Conservation (phyloP, 2,329 filamentous ascomycete species). For the Fusarium luffae region DNA sequence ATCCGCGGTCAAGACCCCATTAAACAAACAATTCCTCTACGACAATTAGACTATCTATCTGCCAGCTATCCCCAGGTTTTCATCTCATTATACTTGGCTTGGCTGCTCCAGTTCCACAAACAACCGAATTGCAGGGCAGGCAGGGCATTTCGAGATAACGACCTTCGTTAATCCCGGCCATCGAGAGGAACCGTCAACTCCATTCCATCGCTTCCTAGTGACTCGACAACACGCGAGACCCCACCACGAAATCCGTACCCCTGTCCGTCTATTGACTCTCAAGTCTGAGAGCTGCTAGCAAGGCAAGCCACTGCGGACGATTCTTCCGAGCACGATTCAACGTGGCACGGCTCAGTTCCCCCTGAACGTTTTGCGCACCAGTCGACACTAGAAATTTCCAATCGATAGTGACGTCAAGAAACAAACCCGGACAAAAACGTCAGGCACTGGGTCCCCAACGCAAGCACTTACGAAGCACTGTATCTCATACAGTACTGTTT, state of each 20-base stretch:
- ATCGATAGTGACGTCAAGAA: conserved; percentile 37
- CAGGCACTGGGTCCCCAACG: conserved; percentile 9
- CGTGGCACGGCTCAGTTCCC: conserved; percentile 37
- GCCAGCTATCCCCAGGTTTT: conserved; percentile 24
- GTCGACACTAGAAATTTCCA: conserved; percentile 28
- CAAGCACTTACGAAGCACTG: conserved; percentile 33
- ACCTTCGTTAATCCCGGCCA: conserved; percentile 16
- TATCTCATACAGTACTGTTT: neutral
- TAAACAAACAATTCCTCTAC: conserved; percentile 26
- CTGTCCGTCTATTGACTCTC: conserved; percentile 12
- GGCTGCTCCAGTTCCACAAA: conserved; percentile 18
- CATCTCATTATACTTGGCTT: conserved; percentile 17
- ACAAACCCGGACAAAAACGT: neutral
- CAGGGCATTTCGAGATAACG: conserved; percentile 25
- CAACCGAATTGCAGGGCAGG: conserved; percentile 13
- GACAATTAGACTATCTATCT: neutral
- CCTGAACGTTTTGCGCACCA: conserved; percentile 26
- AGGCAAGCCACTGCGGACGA: conserved; percentile 37
- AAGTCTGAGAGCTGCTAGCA: conserved; percentile 11
- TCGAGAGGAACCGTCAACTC: conserved; percentile 14
- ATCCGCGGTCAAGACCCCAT: conserved; percentile 21
- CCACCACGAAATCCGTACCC: conserved; percentile 26
- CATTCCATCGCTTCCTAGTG: conserved; percentile 21
- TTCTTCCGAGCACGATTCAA: conserved; percentile 28
- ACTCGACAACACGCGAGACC: conserved; percentile 25